phyloP scores from a whole-genome alignment of 768 basidiomycete species.

The Boletellus emodensis region DNA sequence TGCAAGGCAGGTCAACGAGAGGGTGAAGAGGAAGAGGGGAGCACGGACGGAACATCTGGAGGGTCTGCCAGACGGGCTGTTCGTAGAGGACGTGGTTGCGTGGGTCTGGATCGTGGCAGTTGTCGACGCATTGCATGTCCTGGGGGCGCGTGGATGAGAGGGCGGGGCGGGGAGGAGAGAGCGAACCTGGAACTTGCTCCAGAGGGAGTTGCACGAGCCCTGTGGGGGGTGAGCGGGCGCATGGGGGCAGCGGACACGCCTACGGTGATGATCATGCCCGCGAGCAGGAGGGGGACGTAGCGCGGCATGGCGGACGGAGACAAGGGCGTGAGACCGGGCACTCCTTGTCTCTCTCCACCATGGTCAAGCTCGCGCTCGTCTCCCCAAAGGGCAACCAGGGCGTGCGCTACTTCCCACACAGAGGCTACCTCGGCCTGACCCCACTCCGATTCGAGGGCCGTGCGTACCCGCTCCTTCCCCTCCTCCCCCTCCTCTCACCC shows the following conservation, averaged over 20 bases:
- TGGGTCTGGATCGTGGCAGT: constrained; percentile 69
- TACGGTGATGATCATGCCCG: constrained; percentile 90
- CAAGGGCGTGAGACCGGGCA: constrained; percentile 1
- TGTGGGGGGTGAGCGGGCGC: constrained; percentile 24
- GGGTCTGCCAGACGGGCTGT: constrained; percentile 91
- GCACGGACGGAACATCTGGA: constrained; percentile 82
- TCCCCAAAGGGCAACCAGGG: constrained; percentile 69
- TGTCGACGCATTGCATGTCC: constrained; percentile 99
- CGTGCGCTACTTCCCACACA: constrained; percentile 67
- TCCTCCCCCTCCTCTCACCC: neutral
- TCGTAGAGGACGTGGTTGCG: constrained; percentile 72
- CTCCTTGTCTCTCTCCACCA: constrained; percentile 15
- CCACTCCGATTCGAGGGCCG: constrained; percentile 75
- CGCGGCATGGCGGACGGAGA: constrained; percentile 57
- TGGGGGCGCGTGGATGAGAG: constrained; percentile 24
- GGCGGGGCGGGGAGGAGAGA: neutral
- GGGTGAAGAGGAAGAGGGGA: constrained; percentile 12
- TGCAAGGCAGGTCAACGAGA: constrained; percentile 40
- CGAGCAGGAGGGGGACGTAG: constrained; percentile 76
- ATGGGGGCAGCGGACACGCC: constrained; percentile 4
- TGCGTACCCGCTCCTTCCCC: constrained; percentile 31
- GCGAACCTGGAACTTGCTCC: constrained; percentile 77
- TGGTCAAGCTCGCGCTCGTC: constrained; percentile 69
- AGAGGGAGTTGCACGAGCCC: constrained; percentile 79
- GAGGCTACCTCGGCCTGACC: constrained; percentile 78